A percentile compares a stretch with the other conserved stretches of the same genome.
These are phyloP conservation scores for Auricularia auricula-judae DNA, from an alignment of 768 basidiomycete species.

Conservation along the genomic window DNA sequence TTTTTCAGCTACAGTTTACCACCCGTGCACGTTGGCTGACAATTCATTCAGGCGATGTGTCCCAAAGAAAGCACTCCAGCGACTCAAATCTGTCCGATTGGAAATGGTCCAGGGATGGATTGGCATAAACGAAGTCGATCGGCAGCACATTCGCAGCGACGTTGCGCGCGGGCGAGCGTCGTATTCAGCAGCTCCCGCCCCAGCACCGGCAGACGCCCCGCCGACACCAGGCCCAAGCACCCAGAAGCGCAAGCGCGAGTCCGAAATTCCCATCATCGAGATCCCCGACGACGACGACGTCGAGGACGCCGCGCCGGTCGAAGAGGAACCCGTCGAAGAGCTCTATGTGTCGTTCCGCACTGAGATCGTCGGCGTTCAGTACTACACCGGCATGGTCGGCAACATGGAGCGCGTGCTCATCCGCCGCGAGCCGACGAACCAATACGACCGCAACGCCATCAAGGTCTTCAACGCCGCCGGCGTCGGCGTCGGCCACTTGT, in stretches of 20 bases:
- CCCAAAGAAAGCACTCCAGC: too few relatives aligned
- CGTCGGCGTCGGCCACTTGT: slow-evolving; percentile 73
- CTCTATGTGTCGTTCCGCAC: slow-evolving; percentile 48
- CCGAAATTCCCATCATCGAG: slow-evolving; percentile 9
- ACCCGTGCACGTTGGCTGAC: too few relatives aligned
- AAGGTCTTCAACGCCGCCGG: slow-evolving; percentile 70
- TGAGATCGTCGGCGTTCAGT: slow-evolving; percentile 73
- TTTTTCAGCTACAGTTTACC: too few relatives aligned
- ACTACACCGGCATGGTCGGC: slow-evolving; percentile 74
- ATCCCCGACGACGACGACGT: slow-evolving; percentile 30
- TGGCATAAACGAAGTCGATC: too few relatives aligned
- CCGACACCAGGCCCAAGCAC: background rate
- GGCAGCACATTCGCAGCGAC: too few relatives aligned
- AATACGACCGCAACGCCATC: slow-evolving; percentile 68
- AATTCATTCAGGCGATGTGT: too few relatives aligned
- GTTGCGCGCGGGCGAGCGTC: too few relatives aligned
- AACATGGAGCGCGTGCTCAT: slow-evolving; percentile 67
- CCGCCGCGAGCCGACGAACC: slow-evolving; percentile 53
- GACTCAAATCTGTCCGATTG: too few relatives aligned
- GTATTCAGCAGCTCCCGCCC: background rate
- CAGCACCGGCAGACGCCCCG: background rate
- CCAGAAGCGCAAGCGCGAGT: background rate
- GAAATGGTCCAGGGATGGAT: too few relatives aligned
- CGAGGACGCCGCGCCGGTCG: slow-evolving; percentile 19
- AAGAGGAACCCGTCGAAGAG: slow-evolving; percentile 49